These are phyloP conservation scores for Cryphonectria parasitica DNA, from an alignment of 2,329 filamentous ascomycete species.

Conservation along the genomic window DNA sequence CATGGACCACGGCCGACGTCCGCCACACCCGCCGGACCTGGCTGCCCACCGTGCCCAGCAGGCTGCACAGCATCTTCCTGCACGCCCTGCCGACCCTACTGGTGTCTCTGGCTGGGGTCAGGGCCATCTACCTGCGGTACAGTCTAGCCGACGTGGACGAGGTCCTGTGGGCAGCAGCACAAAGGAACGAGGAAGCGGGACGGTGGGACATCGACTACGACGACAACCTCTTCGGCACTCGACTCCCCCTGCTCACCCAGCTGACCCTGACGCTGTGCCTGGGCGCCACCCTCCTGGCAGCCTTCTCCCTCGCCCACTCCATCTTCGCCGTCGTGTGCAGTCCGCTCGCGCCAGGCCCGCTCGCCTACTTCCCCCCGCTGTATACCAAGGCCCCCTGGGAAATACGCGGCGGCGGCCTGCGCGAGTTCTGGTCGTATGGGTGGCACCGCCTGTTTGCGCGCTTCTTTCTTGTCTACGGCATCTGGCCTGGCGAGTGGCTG, in stretches of 20 bases:
- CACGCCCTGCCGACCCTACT: constrained; percentile 43
- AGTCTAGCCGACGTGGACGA: constrained; percentile 17
- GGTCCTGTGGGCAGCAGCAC: constrained; percentile 13
- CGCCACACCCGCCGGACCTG: constrained; percentile 48
- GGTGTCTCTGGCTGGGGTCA: constrained; percentile 41
- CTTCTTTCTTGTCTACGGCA: constrained; percentile 48
- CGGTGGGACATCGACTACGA: no score
- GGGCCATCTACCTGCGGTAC: constrained; percentile 38
- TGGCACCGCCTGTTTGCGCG: constrained; percentile 50
- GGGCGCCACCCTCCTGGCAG: constrained; percentile 48
- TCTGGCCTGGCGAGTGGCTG: constrained; percentile 49
- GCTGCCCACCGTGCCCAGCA: constrained; percentile 44
- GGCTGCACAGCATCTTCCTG: constrained; percentile 44
- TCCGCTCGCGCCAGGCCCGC: constrained; percentile 43
- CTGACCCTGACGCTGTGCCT: constrained; percentile 43
- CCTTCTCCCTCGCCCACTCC: constrained; percentile 47
- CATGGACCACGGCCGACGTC: constrained; percentile 49
- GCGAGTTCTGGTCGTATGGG: constrained; percentile 48
- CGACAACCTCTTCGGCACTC: constrained; percentile 40
- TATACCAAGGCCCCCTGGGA: constrained; percentile 47
- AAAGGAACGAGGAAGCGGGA: not conserved
- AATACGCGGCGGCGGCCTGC: constrained; percentile 40
- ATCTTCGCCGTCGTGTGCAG: constrained; percentile 44
- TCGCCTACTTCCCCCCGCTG: constrained; percentile 49
- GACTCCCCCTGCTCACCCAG: constrained; percentile 39